Percentiles rank a stretch among this genome's conserved stretches.
Evolutionary conservation across 2,329 filamentous ascomycete genomes (phyloP).

Genomic region (Trichophyton rubrum): DNA sequence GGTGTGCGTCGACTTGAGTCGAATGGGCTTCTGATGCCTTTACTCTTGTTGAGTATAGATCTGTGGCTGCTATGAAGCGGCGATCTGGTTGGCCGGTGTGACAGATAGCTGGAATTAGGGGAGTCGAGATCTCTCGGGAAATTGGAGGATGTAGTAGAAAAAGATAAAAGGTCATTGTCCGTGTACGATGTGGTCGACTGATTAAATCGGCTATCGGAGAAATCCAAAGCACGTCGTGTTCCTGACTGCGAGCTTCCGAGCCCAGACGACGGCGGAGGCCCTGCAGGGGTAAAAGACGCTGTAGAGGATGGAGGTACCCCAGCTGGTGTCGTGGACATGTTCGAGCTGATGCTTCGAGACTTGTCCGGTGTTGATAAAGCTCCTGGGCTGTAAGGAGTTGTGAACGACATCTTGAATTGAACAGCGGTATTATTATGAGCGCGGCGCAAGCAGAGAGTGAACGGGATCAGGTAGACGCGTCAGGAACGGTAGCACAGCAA

Average conservation of each 20-base stretch:
- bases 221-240: conserved; percentile 18
- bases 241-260: conserved; percentile 42
- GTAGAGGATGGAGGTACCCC: conserved; percentile 40
- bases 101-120: conserved; percentile 13
- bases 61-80: neutral
- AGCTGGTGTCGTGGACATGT: conserved; percentile 46
- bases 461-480: neutral
- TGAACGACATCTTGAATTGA: conserved; percentile 22
- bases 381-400: conserved; percentile 25
- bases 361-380: conserved; percentile 30
- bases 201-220: conserved; percentile 28
- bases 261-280: conserved; percentile 33
- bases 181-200: conserved; percentile 26
- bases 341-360: conserved; percentile 25
- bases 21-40: neutral
- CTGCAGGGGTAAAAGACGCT: conserved; percentile 45
- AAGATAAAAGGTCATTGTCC: conserved; percentile 27
- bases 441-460: neutral
- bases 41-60: neutral
- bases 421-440: neutral
- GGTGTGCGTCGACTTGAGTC: neutral
- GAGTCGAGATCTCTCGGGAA: conserved; percentile 15
- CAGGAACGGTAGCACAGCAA: neutral
- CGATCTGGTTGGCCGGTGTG: neutral
- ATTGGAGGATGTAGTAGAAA: conserved; percentile 26